These are phyloP conservation scores for Cucurbita ficifolia DNA, from an alignment of 306 rosid genomes.

Conservation along the genomic window DNA sequence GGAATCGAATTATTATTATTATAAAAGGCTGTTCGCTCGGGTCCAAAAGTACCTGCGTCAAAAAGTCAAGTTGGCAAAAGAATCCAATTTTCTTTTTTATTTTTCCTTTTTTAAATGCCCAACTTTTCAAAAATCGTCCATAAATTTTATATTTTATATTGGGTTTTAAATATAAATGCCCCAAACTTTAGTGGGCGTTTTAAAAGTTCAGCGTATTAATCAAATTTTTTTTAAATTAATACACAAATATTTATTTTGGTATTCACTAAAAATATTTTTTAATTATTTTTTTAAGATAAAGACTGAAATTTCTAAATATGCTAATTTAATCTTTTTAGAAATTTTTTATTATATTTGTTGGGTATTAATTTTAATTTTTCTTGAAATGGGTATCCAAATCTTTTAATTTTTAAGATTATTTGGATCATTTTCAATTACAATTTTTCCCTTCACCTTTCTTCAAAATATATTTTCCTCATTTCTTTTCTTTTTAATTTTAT, in stretches of 20 bases:
- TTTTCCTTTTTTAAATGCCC: neutral
- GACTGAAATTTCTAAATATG: too few relatives aligned
- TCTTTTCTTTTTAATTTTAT: neutral
- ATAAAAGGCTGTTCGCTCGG: neutral
- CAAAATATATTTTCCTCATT: neutral
- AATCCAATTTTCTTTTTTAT: neutral
- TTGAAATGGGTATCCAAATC: neutral
- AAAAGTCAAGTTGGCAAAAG: neutral
- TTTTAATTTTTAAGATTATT: neutral
- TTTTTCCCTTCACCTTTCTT: neutral
- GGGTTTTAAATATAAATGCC: too few relatives aligned
- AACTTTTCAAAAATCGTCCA: neutral
- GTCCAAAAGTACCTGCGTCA: neutral
- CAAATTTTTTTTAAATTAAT: too few relatives aligned
- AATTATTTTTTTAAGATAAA: too few relatives aligned
- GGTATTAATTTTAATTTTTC: neutral
- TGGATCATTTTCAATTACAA: neutral
- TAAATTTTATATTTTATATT: neutral
- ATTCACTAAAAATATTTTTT: too few relatives aligned
- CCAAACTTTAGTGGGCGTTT: too few relatives aligned
- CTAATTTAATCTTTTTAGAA: too few relatives aligned
- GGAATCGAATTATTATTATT: constrained; percentile 1
- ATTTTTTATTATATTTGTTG: neutral
- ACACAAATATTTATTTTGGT: too few relatives aligned
- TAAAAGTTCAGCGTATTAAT: too few relatives aligned